Conservation (phyloP, 2,329 filamentous ascomycete species). For the Cytospora mali region DNA sequence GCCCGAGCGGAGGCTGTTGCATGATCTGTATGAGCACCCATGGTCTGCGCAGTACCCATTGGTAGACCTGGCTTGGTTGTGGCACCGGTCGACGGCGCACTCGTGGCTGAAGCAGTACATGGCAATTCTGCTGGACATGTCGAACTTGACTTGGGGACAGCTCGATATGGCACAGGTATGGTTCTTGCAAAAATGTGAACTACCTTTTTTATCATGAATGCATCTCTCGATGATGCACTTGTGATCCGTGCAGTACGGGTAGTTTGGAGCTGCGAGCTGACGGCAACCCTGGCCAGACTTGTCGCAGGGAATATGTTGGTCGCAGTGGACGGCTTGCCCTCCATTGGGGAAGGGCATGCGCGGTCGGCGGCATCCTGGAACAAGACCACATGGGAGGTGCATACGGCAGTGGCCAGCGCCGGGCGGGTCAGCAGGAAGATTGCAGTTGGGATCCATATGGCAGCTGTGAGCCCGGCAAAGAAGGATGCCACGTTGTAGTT, state of each 20-base stretch:
- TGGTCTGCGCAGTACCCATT: slow-evolving; percentile 18
- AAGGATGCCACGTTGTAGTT: slow-evolving; percentile 4
- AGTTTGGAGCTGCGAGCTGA: not conserved
- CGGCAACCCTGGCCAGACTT: slow-evolving; percentile 13
- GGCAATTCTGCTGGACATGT: slow-evolving; percentile 16
- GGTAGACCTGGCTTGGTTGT: slow-evolving; percentile 2
- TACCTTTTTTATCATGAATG: not conserved
- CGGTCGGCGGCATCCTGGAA: slow-evolving; percentile 16
- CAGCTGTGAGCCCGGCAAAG: slow-evolving; percentile 21
- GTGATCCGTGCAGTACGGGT: slow-evolving; percentile 18
- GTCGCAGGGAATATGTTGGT: slow-evolving; percentile 14
- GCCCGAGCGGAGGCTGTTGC: not conserved
- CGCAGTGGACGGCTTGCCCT: slow-evolving; percentile 16
- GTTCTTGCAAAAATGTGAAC: slow-evolving; percentile 22
- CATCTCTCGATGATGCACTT: slow-evolving; percentile 26
- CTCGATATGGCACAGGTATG: slow-evolving; percentile 18
- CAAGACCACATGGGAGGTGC: slow-evolving; percentile 18
- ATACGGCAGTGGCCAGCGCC: slow-evolving; percentile 11
- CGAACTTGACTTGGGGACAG: slow-evolving; percentile 19
- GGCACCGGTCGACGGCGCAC: slow-evolving; percentile 11
- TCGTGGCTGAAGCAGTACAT: slow-evolving; percentile 25
- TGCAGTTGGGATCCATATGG: slow-evolving; percentile 13
- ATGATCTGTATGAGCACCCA: slow-evolving; percentile 16
- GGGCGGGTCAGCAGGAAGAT: not conserved
- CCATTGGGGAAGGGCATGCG: slow-evolving; percentile 17